A percentile compares a stretch with the other conserved stretches of the same genome.
These are phyloP conservation scores for Trametes cingulata DNA, from an alignment of 768 basidiomycete genomes.

Conservation along the genomic window DNA sequence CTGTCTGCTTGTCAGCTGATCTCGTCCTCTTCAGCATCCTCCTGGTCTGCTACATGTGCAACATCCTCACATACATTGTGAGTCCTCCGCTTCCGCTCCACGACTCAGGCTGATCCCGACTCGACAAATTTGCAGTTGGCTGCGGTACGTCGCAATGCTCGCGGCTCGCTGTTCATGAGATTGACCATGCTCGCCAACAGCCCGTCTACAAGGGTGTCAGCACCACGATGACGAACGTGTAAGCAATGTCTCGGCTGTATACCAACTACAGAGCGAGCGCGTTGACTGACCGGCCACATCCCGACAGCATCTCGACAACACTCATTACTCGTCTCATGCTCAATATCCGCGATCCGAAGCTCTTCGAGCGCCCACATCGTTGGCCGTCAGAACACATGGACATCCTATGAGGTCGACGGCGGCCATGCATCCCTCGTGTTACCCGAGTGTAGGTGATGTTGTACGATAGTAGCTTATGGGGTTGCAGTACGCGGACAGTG, in stretches of 20 bases:
- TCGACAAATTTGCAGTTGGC: background rate
- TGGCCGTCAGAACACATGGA: slow-evolving; percentile 7
- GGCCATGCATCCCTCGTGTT: no score
- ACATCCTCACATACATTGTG: slow-evolving; percentile 11
- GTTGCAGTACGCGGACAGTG: no score
- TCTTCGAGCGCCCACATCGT: slow-evolving; percentile 8
- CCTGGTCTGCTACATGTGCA: slow-evolving; percentile 4
- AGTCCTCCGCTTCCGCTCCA: background rate
- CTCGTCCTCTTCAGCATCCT: background rate
- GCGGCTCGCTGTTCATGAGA: background rate
- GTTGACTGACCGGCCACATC: background rate
- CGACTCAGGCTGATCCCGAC: background rate
- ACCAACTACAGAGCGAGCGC: background rate
- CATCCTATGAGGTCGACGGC: background rate
- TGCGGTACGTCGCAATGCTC: background rate
- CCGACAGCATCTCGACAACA: slow-evolving; percentile 13
- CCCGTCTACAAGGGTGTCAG: slow-evolving; percentile 9
- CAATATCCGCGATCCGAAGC: slow-evolving; percentile 16
- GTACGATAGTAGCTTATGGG: no score
- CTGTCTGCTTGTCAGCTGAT: background rate
- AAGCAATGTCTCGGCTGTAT: background rate
- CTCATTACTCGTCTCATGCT: slow-evolving; percentile 18
- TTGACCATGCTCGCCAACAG: background rate
- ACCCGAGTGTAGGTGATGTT: no score
- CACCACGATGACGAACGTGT: slow-evolving; percentile 16